These are phyloP conservation scores for Collybiopsis confluens DNA, from an alignment of 768 basidiomycete genomes.

Conservation along the genomic window DNA sequence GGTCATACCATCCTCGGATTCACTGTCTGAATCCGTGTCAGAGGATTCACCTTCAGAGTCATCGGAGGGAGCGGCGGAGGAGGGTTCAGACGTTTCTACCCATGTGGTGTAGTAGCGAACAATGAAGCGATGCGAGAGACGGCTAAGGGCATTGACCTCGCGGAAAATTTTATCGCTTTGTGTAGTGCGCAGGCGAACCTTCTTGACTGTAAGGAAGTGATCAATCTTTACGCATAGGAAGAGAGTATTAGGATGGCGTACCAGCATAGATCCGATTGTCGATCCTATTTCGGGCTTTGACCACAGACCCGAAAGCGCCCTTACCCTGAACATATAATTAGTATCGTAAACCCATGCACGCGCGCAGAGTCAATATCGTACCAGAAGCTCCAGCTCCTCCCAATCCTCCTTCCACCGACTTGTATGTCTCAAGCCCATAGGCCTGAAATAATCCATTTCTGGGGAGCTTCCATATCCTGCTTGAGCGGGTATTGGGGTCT, in stretches of 20 bases:
- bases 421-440: constrained; percentile 29
- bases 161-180: constrained; percentile 90
- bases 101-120: constrained; percentile 91
- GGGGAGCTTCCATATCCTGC: constrained; percentile 44
- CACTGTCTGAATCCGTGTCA: constrained; percentile 5
- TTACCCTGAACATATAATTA: constrained; percentile 65
- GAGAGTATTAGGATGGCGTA: too few relatives aligned
- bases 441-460: constrained; percentile 60
- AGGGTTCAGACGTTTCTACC: constrained; percentile 68
- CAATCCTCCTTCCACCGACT: constrained; percentile 93
- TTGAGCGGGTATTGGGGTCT: constrained; percentile 45
- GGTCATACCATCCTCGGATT: constrained; percentile 48
- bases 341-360: too few relatives aligned
- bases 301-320: constrained; percentile 91
- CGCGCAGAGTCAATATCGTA: constrained; percentile 24
- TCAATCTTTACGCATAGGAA: too few relatives aligned
- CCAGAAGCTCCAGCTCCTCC: constrained; percentile 87
- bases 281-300: constrained; percentile 88
- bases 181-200: constrained; percentile 66
- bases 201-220: too few relatives aligned
- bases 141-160: constrained; percentile 86
- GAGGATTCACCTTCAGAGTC: constrained; percentile 25
- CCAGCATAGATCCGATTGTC: constrained; percentile 83
- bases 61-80: constrained; percentile 48
- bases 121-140: constrained; percentile 84